These are phyloP conservation scores for Datisca glomerata DNA, from an alignment of 306 rosid genomes.

Conservation along the genomic window DNA sequence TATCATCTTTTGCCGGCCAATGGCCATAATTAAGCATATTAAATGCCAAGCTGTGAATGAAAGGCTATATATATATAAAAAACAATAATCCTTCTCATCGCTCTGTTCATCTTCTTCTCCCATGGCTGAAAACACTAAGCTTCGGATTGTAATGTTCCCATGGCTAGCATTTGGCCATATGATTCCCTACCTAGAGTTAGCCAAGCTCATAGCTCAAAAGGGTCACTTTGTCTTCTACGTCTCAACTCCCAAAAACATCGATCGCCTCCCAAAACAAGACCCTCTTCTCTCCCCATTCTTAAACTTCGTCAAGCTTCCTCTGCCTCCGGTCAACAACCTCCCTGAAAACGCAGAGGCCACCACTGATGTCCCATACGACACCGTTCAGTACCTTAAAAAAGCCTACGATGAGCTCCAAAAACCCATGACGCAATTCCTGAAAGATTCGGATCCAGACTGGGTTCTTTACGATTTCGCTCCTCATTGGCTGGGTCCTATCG, in stretches of 20 bases:
- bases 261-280: conserved; percentile 25
- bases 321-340: conserved; percentile 13
- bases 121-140: conserved; percentile 12
- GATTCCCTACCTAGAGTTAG: conserved; percentile 25
- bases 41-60: too few species aligned
- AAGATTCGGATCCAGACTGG: conserved; percentile 33
- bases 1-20: too few species aligned
- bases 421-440: conserved; percentile 16
- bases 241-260: conserved; percentile 34
- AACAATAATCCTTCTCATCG: not conserved
- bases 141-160: conserved; percentile 32
- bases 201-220: conserved; percentile 28
- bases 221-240: conserved; percentile 31
- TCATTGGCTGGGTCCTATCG: conserved; percentile 12
- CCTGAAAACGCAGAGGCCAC: conserved; percentile 36
- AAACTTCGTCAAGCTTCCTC: conserved; percentile 8
- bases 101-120: not conserved
- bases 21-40: too few species aligned
- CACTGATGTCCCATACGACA: conserved; percentile 26
- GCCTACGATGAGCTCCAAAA: conserved; percentile 36
- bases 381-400: conserved; percentile 24
- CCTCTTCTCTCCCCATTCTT: conserved; percentile 9
- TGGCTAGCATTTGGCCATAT: conserved; percentile 43
- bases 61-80: too few species aligned
- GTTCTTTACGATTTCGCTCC: conserved; percentile 34